These are phyloP conservation scores for Hordeum marinum DNA, from an alignment of 176 grass and related monocot species.

Conservation along the genomic window DNA sequence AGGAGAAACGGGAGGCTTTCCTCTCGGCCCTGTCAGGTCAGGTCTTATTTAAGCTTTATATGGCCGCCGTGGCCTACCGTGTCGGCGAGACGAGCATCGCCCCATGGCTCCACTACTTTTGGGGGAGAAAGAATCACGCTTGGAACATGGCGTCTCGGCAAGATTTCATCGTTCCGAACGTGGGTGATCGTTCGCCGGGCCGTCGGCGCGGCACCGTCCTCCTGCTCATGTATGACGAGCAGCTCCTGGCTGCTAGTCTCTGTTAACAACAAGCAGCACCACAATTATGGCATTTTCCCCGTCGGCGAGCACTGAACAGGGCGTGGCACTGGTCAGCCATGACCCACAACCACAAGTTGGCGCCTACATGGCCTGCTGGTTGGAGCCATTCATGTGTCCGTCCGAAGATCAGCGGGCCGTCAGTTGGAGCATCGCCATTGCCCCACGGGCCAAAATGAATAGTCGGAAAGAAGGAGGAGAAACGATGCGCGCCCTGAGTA, in stretches of 20 bases:
- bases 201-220: background rate
- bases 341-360: background rate
- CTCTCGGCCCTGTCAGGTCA: background rate
- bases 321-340: background rate
- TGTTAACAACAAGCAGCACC: background rate
- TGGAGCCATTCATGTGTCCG: background rate
- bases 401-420: background rate
- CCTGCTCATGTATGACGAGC: background rate
- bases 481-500: background rate
- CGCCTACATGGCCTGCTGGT: background rate
- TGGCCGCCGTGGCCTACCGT: background rate
- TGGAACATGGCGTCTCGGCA: background rate
- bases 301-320: conserved; percentile 20
- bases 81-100: background rate
- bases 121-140: background rate
- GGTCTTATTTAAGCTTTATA: conserved; percentile 25
- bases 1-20: background rate
- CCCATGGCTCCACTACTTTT: background rate
- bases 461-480: background rate
- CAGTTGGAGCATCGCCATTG: conserved; percentile 36
- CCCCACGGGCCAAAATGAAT: background rate
- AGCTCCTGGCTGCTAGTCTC: background rate
- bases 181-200: background rate
- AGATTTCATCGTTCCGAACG: background rate
- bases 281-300: background rate